These are phyloP conservation scores for Cryptococcus wingfieldii DNA, from an alignment of 1,284 basidiomycete genomes.

Conservation along the genomic window DNA sequence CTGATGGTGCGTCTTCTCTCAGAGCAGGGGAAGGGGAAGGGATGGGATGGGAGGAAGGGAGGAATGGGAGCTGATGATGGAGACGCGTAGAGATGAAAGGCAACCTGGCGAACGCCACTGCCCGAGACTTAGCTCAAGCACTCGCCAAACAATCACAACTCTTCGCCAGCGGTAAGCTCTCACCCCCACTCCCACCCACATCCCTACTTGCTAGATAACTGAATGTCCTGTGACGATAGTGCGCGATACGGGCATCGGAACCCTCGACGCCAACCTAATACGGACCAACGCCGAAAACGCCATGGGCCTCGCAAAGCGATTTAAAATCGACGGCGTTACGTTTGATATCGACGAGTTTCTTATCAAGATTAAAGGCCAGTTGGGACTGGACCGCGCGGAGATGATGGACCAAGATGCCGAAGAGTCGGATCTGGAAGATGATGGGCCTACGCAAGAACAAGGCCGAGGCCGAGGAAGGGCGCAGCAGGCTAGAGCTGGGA, in stretches of 20 bases:
- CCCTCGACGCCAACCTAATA: constrained; percentile 37
- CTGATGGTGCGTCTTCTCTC: constrained; percentile 27
- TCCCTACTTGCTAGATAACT: neutral
- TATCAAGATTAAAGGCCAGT: constrained; percentile 24
- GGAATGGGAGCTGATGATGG: neutral
- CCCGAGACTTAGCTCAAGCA: constrained; percentile 17
- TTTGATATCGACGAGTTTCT: constrained; percentile 52
- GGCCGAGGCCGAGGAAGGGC: constrained; percentile 2
- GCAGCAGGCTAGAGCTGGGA: constrained; percentile 10
- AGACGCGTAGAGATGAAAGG: constrained; percentile 24
- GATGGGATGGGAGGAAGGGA: no score
- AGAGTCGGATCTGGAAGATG: constrained; percentile 30
- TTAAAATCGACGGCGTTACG: constrained; percentile 45
- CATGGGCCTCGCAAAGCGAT: constrained; percentile 34
- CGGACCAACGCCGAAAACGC: constrained; percentile 29
- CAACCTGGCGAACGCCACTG: constrained; percentile 28
- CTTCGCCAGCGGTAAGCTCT: constrained; percentile 22
- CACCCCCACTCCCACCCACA: neutral
- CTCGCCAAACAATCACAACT: constrained; percentile 20
- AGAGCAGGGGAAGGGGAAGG: neutral
- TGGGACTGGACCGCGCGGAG: constrained; percentile 31
- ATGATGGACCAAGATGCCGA: constrained; percentile 17
- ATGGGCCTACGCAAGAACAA: constrained; percentile 1
- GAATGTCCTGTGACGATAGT: constrained; percentile 16
- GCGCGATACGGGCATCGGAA: constrained; percentile 46